Percentiles rank a stretch among this genome's conserved stretches.
These are phyloP conservation scores for Sicyos edulis DNA, from an alignment of 306 rosid species.

Conservation along the genomic window DNA sequence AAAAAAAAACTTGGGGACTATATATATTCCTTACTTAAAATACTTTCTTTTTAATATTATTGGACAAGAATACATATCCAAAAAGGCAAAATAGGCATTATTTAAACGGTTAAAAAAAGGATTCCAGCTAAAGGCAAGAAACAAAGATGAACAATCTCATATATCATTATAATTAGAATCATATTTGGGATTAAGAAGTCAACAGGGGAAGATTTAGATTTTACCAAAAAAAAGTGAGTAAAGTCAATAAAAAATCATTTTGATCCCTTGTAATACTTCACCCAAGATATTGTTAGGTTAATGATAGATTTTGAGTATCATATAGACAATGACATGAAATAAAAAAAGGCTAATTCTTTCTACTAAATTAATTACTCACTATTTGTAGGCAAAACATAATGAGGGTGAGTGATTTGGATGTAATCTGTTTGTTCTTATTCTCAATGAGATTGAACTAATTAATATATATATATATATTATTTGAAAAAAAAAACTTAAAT, in stretches of 20 bases:
- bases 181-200: slow-evolving; percentile 14
- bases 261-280: slow-evolving; percentile 15
- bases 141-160: no score
- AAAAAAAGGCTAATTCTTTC: slow-evolving; percentile 10
- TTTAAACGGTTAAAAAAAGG: not conserved
- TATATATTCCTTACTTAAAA: not conserved
- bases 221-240: not conserved
- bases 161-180: no score
- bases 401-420: slow-evolving; percentile 25
- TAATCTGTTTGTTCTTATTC: slow-evolving; percentile 1
- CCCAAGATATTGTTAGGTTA: slow-evolving; percentile 26
- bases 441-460: not conserved
- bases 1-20: no score
- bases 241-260: slow-evolving; percentile 15
- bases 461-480: no score
- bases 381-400: slow-evolving; percentile 28
- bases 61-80: not conserved
- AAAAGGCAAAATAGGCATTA: not conserved
- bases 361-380: slow-evolving; percentile 13
- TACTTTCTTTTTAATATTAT: not conserved
- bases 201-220: slow-evolving; percentile 9
- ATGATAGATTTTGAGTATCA: slow-evolving; percentile 27
- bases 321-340: slow-evolving; percentile 32
- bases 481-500: no score
- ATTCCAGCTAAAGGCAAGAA: no score